These are phyloP conservation scores for Trypanosoma melophagium DNA, from an alignment of 208 protist species.

Conservation along the genomic window DNA sequence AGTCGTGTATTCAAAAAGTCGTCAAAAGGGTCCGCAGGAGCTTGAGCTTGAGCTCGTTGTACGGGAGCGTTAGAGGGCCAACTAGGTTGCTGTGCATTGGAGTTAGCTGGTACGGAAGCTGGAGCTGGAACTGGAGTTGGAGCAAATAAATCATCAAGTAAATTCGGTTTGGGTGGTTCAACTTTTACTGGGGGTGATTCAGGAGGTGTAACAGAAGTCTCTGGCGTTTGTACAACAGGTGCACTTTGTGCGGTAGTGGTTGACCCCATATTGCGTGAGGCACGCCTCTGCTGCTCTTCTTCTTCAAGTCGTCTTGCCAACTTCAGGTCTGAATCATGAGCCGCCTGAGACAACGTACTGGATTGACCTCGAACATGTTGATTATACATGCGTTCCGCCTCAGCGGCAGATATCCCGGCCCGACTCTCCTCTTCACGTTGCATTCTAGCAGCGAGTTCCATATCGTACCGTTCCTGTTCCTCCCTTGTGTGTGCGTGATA, in stretches of 20 bases:
- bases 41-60: too few relatives aligned
- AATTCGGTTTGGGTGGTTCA: constrained; percentile 36
- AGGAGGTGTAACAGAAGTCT: constrained; percentile 3
- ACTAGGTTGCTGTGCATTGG: not conserved
- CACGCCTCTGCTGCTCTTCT: constrained; percentile 64
- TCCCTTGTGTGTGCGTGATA: constrained; percentile 52
- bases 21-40: constrained; percentile 51
- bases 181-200: constrained; percentile 22
- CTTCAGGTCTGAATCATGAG: constrained; percentile 58
- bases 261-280: constrained; percentile 33
- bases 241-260: constrained; percentile 38
- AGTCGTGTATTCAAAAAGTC: constrained; percentile 42
- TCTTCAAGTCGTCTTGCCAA: constrained; percentile 76
- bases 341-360: constrained; percentile 12
- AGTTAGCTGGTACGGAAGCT: not conserved
- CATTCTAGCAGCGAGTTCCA: constrained; percentile 81
- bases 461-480: constrained; percentile 86
- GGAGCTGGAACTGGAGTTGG: constrained; percentile 26
- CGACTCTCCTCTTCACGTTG: constrained; percentile 86
- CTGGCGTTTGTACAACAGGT: not conserved
- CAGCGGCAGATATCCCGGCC: constrained; percentile 53
- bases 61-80: constrained; percentile 5
- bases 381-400: constrained; percentile 77
- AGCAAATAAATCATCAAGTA: constrained; percentile 78
- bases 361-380: constrained; percentile 24